Evolutionary conservation across 2,329 filamentous ascomycete genomes (phyloP).

Genomic region (Dothideomycetes sp.): DNA sequence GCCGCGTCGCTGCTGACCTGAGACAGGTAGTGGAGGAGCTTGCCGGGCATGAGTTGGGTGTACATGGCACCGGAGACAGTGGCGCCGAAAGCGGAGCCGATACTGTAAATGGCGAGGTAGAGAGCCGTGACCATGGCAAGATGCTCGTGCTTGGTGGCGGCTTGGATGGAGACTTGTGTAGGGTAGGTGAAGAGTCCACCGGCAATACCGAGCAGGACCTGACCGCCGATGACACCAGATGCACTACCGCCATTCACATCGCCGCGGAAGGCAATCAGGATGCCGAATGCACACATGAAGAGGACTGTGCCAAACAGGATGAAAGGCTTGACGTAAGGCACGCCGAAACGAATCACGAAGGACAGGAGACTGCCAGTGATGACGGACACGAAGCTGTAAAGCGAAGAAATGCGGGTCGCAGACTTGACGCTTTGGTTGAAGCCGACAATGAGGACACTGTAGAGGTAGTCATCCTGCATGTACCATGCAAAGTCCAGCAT

Average conservation of each 20-base stretch:
- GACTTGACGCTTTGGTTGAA: slow-evolving; percentile 47
- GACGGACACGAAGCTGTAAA: slow-evolving; percentile 50
- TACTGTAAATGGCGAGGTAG: slow-evolving; percentile 47
- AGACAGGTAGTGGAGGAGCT: slow-evolving; percentile 28
- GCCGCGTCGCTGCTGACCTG: slow-evolving; percentile 19
- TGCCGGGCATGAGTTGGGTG: slow-evolving; percentile 43
- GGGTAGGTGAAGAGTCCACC: slow-evolving; percentile 18
- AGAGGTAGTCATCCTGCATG: slow-evolving; percentile 54
- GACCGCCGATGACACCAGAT: slow-evolving; percentile 35
- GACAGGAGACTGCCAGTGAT: slow-evolving; percentile 41
- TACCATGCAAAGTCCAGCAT: slow-evolving; percentile 50
- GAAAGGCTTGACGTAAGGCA: slow-evolving; percentile 24
- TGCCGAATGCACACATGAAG: slow-evolving; percentile 16
- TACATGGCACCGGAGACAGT: slow-evolving; percentile 55
- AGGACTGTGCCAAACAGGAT: slow-evolving; percentile 21
- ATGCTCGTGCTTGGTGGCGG: slow-evolving; percentile 33
- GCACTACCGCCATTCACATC: slow-evolving; percentile 20
- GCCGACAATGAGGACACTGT: slow-evolving; percentile 49
- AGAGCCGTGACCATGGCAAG: slow-evolving; percentile 52
- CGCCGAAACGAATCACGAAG: slow-evolving; percentile 24
- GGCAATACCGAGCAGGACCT: slow-evolving; percentile 25
- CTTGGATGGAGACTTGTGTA: slow-evolving; percentile 24
- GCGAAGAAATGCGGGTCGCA: slow-evolving; percentile 48
- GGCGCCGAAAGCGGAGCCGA: slow-evolving; percentile 31
- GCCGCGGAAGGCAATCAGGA: slow-evolving; percentile 26